Base-by-base conservation (phyloP, 2,329 filamentous ascomycete genomes). In the Botrytis squamosa region DNA sequence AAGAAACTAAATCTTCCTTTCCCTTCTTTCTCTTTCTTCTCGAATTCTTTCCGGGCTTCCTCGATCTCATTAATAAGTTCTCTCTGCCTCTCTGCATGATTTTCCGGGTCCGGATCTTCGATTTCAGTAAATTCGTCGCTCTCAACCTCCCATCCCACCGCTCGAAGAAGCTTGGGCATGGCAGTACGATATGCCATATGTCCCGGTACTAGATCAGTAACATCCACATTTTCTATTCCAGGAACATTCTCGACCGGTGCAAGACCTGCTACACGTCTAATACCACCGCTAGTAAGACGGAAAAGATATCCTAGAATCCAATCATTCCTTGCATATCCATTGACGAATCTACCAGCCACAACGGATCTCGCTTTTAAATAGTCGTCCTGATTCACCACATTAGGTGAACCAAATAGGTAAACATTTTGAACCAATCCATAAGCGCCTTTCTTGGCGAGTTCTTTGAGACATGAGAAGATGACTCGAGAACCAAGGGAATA, bases 261-360 rank as follows among this genome's bases (percentile, higher is more conserved):
- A 60, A 99, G 87, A 20, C 96, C 96, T 8, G 95, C 95, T 1
- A 99, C 89, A 33, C 91, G 90, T 82, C 94, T 92, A 79, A 98
- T 95, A 62, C 96, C 96, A 77, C 96, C 96, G 77, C 92, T 93
- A 4, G 96, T 99, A 60, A 97, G 89, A 22, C 96, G 93, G 87
- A 99, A 99, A 1, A 99, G 89, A 81, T 99, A 99, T 75, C 92
- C 94, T 68, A 99, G 84, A 79, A 99, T 98, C 96, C 96, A 99
- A 84, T 99, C 96, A 81, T 96, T 98, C 66, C 88, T 92, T 78
- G 96, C 93, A 84, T 95, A 99, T 25, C 93, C 96, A 80, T 97
- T 99, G 76, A 99, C 90, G 78, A 98, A 97, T 60, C 95, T 89
- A n/a, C 96, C 96, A 12, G 93, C 88, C 5, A 98, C 93, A 4